phyloP scores from a whole-genome alignment of 139 green algal species.

The Closterium sp. region DNA sequence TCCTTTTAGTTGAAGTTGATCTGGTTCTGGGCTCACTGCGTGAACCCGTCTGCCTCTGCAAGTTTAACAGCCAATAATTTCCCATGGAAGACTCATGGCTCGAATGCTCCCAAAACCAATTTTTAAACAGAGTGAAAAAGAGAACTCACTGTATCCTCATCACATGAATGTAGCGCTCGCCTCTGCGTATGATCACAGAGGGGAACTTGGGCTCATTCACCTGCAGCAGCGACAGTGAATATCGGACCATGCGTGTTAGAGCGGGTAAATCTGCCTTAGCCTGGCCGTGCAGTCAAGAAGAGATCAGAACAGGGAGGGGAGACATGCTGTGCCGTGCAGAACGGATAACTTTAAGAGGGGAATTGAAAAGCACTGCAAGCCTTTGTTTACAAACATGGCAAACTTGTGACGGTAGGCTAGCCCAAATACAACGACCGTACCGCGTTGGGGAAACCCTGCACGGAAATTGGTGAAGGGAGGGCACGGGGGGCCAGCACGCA shows the following conservation, averaged over 20 bases:
- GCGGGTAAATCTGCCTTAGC: neutral
- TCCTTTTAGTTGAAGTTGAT: no score
- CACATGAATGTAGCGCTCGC: slow-evolving; percentile 13
- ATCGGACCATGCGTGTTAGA: no score
- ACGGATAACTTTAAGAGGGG: no score
- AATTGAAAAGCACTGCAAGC: no score
- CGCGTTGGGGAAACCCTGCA: slow-evolving; percentile 5
- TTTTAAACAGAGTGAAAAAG: neutral
- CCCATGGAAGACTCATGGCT: no score
- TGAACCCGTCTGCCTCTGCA: no score
- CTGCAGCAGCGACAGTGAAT: slow-evolving; percentile 4
- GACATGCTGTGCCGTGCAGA: no score
- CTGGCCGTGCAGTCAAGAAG: neutral
- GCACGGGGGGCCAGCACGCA: no score
- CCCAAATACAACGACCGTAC: neutral
- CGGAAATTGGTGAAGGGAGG: neutral
- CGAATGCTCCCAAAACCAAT: no score
- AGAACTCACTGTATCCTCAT: neutral
- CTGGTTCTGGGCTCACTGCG: no score
- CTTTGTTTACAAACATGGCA: neutral
- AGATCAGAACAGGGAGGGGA: neutral
- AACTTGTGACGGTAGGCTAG: no score
- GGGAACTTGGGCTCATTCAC: slow-evolving; percentile 40
- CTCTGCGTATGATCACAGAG: slow-evolving; percentile 1
- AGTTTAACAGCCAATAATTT: no score